Evolutionary conservation across 177 flowering plant genomes (phyloP), one percentile per base, ranked within the genome.

Genomic region (Telopea speciosissima): DNA sequence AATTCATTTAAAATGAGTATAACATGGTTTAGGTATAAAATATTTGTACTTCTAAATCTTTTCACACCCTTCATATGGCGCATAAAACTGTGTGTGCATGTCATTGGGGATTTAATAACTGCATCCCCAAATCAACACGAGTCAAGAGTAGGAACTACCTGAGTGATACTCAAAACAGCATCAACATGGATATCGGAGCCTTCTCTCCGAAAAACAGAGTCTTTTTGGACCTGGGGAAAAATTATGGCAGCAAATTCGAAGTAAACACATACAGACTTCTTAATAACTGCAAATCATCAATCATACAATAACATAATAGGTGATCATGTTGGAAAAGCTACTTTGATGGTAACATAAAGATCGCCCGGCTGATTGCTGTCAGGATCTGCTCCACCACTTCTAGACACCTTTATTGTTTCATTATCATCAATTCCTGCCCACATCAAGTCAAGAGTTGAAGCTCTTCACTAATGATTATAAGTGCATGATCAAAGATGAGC

Each of bases 341-440:
- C 99, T 90, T 83, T 90, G 60, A 95, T 77, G 8, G 86, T 84
- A 65, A 95, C 92, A 83, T 77, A 89, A 45, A 95, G 94, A 84
- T 95, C 97, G 69, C 99, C 99, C 73, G 96, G 97, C 70, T 87
- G 93, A 79, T 86, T 86, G 56, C 94, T 92, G 17, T 92, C 99
- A 60, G 99, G 99, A 83, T 92, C 99, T 69, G 93, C 94, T 64
- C 99, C 99, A 69, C 97, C 99, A 82, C 84, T 75, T 82, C 90
- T 81, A 56, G 54, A 66, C 1, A 90, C 82, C 84, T 81, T 90
- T 19, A 95, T 63, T 13, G 84, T 84, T 71, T 92, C 97, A 82
- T 84, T 79, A 59, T 88, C 80, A 75, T 90, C 97, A 59, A 94
- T 84, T 33, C 99, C 99, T 94, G 85, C 56, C 84, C 31, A 74